phyloP scores from a whole-genome alignment of 1,284 basidiomycete genomes.

The Austroboletus olivaceoglutinosus region DNA sequence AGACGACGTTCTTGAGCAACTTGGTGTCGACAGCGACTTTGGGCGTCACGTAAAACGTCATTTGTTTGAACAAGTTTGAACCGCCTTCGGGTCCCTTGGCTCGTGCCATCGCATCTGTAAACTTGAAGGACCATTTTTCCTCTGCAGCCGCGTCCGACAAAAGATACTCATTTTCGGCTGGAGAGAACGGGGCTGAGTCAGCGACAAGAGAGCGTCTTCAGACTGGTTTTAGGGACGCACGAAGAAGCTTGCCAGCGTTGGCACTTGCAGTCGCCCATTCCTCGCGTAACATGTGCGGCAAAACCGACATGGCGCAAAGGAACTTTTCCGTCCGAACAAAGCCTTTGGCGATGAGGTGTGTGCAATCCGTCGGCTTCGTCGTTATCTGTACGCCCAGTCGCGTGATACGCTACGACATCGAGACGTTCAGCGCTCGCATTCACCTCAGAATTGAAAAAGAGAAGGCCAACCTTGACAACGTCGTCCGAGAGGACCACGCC shows the following conservation, averaged over 20 bases:
- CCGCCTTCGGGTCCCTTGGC: slow-evolving; percentile 48
- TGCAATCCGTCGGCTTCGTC: slow-evolving; percentile 63
- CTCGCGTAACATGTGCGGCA: slow-evolving; percentile 59
- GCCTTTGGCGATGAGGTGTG: slow-evolving; percentile 66
- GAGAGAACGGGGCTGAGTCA: slow-evolving; percentile 1
- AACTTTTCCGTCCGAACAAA: slow-evolving; percentile 83
- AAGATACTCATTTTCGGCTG: slow-evolving; percentile 63
- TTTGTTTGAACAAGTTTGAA: slow-evolving; percentile 54
- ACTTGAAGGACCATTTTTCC: slow-evolving; percentile 59
- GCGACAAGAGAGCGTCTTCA: background rate
- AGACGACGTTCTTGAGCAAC: slow-evolving; percentile 63
- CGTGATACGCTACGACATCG: slow-evolving; percentile 46
- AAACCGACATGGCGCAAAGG: slow-evolving; percentile 64
- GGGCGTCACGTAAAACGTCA: slow-evolving; percentile 72
- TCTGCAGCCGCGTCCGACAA: slow-evolving; percentile 63
- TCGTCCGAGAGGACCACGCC: slow-evolving; percentile 54
- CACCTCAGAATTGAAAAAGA: background rate
- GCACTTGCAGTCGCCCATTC: slow-evolving; percentile 67
- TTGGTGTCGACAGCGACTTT: slow-evolving; percentile 54
- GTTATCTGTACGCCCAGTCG: slow-evolving; percentile 65
- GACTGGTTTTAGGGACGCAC: slow-evolving; percentile 43
- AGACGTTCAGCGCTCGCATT: background rate
- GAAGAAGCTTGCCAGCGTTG: slow-evolving; percentile 53
- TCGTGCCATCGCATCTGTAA: slow-evolving; percentile 55
- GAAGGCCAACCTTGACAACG: slow-evolving; percentile 47